A percentile compares a stretch with the other conserved stretches of the same genome.
phyloP scores from a whole-genome alignment of 2,329 filamentous ascomycete genomes.

The Cladobotryum protrusum region DNA sequence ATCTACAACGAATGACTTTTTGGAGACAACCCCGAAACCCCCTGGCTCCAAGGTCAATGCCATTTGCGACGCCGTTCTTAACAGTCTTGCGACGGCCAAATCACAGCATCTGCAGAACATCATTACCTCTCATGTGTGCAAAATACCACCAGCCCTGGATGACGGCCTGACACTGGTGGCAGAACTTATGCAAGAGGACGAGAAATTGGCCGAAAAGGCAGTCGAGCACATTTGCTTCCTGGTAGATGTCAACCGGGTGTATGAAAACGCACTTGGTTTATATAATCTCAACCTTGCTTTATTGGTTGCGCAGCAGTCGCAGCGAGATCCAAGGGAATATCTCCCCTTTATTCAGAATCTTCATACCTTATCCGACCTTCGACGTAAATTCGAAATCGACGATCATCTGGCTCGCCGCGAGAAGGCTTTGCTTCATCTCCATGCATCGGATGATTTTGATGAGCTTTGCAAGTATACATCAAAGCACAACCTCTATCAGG shows the following conservation, averaged over 20 bases:
- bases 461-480: slow-evolving; percentile 72
- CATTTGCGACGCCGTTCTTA: slow-evolving; percentile 80
- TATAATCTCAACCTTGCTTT: slow-evolving; percentile 89
- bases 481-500: slow-evolving; percentile 72
- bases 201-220: slow-evolving; percentile 73
- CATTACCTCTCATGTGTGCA: slow-evolving; percentile 92
- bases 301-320: slow-evolving; percentile 88
- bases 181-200: slow-evolving; percentile 60
- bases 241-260: slow-evolving; percentile 85
- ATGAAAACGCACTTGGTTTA: slow-evolving; percentile 81
- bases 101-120: slow-evolving; percentile 75
- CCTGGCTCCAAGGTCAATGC: slow-evolving; percentile 65
- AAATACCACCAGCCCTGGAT: slow-evolving; percentile 81
- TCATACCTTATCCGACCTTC: slow-evolving; percentile 63
- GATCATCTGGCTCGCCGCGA: slow-evolving; percentile 70
- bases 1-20: slow-evolving; percentile 10
- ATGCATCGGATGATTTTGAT: slow-evolving; percentile 65
- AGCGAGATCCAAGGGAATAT: slow-evolving; percentile 92
- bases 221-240: slow-evolving; percentile 98
- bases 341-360: slow-evolving; percentile 88
- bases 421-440: slow-evolving; percentile 74
- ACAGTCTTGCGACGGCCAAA: slow-evolving; percentile 56
- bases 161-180: slow-evolving; percentile 77
- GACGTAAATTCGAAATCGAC: slow-evolving; percentile 79
- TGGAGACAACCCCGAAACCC: slow-evolving; percentile 14